These are phyloP conservation scores for Zymoseptoria brevis DNA, from an alignment of 2,329 filamentous ascomycete genomes.

Conservation along the genomic window DNA sequence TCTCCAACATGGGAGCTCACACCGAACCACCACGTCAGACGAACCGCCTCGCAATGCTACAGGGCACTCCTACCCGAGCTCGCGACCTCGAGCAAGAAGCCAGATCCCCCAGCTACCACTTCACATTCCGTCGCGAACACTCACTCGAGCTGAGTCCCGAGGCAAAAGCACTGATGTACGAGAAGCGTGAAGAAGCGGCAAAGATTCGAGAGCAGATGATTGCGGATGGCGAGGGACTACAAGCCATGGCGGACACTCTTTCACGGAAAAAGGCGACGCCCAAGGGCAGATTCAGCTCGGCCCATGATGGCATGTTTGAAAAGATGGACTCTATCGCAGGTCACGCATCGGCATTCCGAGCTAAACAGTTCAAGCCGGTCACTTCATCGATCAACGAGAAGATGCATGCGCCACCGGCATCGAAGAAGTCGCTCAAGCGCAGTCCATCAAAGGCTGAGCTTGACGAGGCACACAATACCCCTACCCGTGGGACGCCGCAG, in stretches of 20 bases:
- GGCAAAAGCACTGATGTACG: slow-evolving; percentile 53
- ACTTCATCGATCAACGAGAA: slow-evolving; percentile 4
- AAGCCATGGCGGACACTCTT: slow-evolving; percentile 32
- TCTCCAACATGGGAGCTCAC: slow-evolving; percentile 62
- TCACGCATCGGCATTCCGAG: slow-evolving; percentile 71
- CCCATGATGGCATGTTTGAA: slow-evolving; percentile 81
- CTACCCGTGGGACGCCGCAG: background rate
- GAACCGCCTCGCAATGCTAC: slow-evolving; percentile 37
- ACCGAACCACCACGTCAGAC: slow-evolving; percentile 40
- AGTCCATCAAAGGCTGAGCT: slow-evolving; percentile 55
- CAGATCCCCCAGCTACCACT: slow-evolving; percentile 56
- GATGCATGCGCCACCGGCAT: slow-evolving; percentile 7
- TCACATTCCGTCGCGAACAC: slow-evolving; percentile 50
- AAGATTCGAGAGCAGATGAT: slow-evolving; percentile 62
- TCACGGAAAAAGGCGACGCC: slow-evolving; percentile 68
- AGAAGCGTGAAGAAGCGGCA: slow-evolving; percentile 63
- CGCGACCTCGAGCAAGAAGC: slow-evolving; percentile 28
- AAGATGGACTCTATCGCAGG: slow-evolving; percentile 96
- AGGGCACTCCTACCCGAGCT: slow-evolving; percentile 53
- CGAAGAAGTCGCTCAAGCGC: slow-evolving; percentile 44
- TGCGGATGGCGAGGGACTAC: slow-evolving; percentile 50
- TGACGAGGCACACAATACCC: slow-evolving; percentile 31
- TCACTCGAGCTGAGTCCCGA: slow-evolving; percentile 54
- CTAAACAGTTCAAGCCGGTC: slow-evolving; percentile 7
- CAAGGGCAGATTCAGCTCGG: slow-evolving; percentile 77